phyloP scores from a whole-genome alignment of 768 basidiomycete genomes.

The Paxillus rubicundulus region DNA sequence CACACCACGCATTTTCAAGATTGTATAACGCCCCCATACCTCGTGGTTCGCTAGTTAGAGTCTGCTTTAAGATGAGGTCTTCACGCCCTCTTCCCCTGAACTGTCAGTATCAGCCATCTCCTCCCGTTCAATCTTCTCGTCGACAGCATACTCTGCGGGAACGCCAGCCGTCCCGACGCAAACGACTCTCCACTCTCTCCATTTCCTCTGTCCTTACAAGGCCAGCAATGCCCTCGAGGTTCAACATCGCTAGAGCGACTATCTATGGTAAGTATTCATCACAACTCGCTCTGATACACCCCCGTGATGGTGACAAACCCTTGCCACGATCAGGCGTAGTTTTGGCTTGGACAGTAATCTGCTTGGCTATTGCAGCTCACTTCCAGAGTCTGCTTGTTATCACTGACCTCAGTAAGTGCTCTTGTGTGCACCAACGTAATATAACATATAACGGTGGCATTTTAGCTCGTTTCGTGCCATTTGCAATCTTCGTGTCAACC shows the following conservation, averaged over 20 bases:
- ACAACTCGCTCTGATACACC: background rate
- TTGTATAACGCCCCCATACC: conserved; percentile 24
- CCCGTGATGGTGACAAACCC: conserved; percentile 5
- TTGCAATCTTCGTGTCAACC: conserved; percentile 77
- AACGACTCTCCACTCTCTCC: conserved; percentile 32
- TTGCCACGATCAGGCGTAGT: conserved; percentile 47
- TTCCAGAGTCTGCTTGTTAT: conserved; percentile 69
- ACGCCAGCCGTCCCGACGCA: conserved; percentile 33
- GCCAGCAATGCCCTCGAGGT: conserved; percentile 62
- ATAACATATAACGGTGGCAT: conserved; percentile 2
- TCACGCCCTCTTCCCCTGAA: conserved; percentile 22
- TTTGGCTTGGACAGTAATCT: conserved; percentile 73
- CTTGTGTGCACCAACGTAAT: background rate
- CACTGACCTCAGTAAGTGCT: conserved; percentile 72
- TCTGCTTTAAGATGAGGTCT: conserved; percentile 28
- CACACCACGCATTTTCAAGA: conserved; percentile 30
- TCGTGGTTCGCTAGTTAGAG: conserved; percentile 25
- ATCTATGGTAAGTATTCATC: conserved; percentile 56
- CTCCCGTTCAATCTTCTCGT: conserved; percentile 15
- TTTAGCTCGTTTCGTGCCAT: conserved; percentile 82
- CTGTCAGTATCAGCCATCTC: conserved; percentile 26
- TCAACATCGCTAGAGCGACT: conserved; percentile 65
- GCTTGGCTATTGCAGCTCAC: conserved; percentile 75
- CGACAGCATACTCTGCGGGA: conserved; percentile 17
- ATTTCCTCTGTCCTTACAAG: conserved; percentile 30